These are phyloP conservation scores for Ophiostoma montium DNA, from an alignment of 2,329 filamentous ascomycete genomes.

Conservation along the genomic window DNA sequence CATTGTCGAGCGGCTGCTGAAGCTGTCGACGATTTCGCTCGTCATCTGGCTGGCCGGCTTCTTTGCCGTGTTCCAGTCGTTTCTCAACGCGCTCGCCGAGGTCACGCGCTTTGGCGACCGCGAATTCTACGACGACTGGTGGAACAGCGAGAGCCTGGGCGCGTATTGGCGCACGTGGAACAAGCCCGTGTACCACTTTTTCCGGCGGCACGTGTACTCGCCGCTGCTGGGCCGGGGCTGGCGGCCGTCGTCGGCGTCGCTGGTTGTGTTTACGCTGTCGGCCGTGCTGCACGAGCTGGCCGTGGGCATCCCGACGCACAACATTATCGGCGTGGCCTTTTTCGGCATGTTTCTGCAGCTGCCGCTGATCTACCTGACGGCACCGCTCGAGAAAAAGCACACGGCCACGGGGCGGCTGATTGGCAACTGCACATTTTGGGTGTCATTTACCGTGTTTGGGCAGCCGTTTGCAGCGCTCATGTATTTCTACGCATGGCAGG, in stretches of 20 bases:
- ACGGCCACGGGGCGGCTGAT: slow-evolving; percentile 62
- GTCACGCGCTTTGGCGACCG: slow-evolving; percentile 81
- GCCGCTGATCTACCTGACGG: slow-evolving; percentile 70
- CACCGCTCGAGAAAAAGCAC: slow-evolving; percentile 64
- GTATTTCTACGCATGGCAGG: slow-evolving; percentile 98
- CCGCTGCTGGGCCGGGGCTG: slow-evolving; percentile 78
- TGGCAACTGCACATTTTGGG: slow-evolving; percentile 92
- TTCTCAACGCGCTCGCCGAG: slow-evolving; percentile 83
- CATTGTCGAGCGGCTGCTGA: slow-evolving; percentile 81
- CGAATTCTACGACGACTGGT: slow-evolving; percentile 96
- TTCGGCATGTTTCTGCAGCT: slow-evolving; percentile 88
- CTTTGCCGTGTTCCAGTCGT: slow-evolving; percentile 89
- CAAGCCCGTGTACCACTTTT: slow-evolving; percentile 92
- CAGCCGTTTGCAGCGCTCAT: slow-evolving; percentile 84
- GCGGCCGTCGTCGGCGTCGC: slow-evolving; percentile 53
- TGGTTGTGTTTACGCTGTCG: slow-evolving; percentile 76
- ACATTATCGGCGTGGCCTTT: slow-evolving; percentile 84
- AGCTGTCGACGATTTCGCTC: slow-evolving; percentile 86
- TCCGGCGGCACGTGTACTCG: slow-evolving; percentile 85
- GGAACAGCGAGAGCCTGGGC: slow-evolving; percentile 80
- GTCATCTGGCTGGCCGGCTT: slow-evolving; percentile 97
- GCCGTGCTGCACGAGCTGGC: slow-evolving; percentile 83
- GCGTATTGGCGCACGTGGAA: slow-evolving; percentile 96
- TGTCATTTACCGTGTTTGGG: slow-evolving; percentile 88
- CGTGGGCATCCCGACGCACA: slow-evolving; percentile 89